phyloP scores from a whole-genome alignment of 169 alveolate genomes.

The Neospora caninum region DNA sequence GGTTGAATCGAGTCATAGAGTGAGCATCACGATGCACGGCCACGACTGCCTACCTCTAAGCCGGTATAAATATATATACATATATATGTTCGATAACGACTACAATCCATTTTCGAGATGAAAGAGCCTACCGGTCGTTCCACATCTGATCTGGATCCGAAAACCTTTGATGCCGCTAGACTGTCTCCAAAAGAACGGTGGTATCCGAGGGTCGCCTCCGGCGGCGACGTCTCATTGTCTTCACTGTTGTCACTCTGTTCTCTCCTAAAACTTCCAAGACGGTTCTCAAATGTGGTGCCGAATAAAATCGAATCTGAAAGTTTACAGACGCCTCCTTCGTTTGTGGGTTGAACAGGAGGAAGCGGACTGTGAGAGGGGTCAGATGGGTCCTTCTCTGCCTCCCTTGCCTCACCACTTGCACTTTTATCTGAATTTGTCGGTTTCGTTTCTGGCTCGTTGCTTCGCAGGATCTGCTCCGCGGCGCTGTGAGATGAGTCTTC shows the following conservation, averaged over 20 bases:
- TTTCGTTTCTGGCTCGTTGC: too few relatives aligned
- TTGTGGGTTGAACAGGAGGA: neutral
- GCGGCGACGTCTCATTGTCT: neutral
- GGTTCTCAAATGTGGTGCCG: neutral
- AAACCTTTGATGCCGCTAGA: neutral
- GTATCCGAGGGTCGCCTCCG: neutral
- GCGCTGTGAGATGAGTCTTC: neutral
- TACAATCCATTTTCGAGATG: too few relatives aligned
- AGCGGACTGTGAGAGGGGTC: neutral
- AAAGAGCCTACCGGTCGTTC: neutral
- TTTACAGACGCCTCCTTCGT: neutral
- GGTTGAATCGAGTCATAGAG: too few relatives aligned
- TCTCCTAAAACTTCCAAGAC: neutral
- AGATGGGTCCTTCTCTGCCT: too few relatives aligned
- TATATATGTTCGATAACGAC: too few relatives aligned
- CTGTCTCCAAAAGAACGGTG: slow-evolving; percentile 11
- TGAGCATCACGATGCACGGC: too few relatives aligned
- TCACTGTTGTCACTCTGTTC: neutral
- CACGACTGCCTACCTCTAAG: too few relatives aligned
- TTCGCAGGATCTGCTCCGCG: too few relatives aligned
- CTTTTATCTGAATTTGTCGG: too few relatives aligned
- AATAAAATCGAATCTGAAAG: neutral
- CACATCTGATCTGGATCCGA: neutral
- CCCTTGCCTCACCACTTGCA: too few relatives aligned
- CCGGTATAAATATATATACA: too few relatives aligned